Evolutionary conservation across 805 yeast species (phyloP).

Genomic region (Dipodascopsis uninucleata): DNA sequence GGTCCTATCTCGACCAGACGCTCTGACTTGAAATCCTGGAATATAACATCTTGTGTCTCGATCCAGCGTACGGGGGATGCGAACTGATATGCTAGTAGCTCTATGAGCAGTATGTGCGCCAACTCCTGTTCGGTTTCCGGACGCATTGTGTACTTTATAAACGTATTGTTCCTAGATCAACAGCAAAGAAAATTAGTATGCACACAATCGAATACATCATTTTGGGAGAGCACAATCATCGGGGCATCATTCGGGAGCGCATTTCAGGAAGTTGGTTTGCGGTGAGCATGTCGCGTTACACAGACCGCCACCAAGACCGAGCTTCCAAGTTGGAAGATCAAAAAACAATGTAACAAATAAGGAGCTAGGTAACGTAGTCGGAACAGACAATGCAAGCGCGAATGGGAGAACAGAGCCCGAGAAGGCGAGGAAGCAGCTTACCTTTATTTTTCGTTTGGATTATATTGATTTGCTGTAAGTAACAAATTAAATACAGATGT

Average conservation of each 20-base stretch:
- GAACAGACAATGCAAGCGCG: slow-evolving; percentile 1
- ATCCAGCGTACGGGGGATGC: slow-evolving; percentile 99
- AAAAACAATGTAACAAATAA: not conserved
- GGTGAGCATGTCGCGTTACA: no score
- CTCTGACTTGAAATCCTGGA: slow-evolving; percentile 91
- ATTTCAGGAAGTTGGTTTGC: no score
- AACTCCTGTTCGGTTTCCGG: slow-evolving; percentile 98
- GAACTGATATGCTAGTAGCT: slow-evolving; percentile 95
- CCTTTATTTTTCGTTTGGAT: no score
- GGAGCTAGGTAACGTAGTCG: not conserved
- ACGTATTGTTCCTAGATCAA: no score
- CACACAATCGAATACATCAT: no score
- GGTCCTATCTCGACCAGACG: slow-evolving; percentile 98
- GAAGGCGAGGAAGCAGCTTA: no score
- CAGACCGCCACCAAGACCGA: no score
- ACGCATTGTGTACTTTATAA: slow-evolving; percentile 64
- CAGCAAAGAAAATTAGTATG: no score
- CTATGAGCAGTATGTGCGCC: slow-evolving; percentile 90
- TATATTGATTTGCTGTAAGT: no score
- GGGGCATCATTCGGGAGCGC: no score
- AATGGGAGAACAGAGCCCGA: slow-evolving; percentile 2
- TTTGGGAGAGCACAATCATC: no score
- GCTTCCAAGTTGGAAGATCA: not conserved
- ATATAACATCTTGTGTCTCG: slow-evolving; percentile 97
- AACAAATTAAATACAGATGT: no score